A percentile compares a stretch with the other conserved stretches of the same genome.
Evolutionary conservation across 441 rosid genomes (phyloP).

Genomic region (Erodium texanum): DNA sequence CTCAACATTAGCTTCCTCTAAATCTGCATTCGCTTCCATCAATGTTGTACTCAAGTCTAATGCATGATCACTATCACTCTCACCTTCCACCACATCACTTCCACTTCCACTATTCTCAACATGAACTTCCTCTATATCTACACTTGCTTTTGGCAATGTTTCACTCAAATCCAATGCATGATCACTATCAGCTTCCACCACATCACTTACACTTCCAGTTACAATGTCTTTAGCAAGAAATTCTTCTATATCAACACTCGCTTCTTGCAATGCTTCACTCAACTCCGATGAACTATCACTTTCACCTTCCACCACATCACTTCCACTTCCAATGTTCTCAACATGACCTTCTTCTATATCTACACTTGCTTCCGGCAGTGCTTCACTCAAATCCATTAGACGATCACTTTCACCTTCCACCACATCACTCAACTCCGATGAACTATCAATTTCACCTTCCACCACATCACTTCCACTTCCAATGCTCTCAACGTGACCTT

Average conservation of each 20-base stretch:
- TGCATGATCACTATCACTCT: neutral
- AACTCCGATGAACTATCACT: neutral
- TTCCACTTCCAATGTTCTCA: neutral
- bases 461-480: too few relatives aligned
- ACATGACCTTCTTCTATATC: neutral
- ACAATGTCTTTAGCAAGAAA: neutral
- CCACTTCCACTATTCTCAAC: too few relatives aligned
- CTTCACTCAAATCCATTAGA: neutral
- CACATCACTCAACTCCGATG: neutral
- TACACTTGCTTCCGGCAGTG: neutral
- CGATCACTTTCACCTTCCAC: neutral
- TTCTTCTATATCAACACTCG: neutral
- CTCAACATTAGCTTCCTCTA: neutral
- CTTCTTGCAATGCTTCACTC: neutral
- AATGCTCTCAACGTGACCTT: too few relatives aligned
- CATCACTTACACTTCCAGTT: neutral
- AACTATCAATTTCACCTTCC: neutral
- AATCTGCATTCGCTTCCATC: neutral
- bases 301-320: neutral
- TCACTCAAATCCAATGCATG: neutral
- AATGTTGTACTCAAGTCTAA: neutral
- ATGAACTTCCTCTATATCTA: neutral
- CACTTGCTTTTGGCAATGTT: neutral
- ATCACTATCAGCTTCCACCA: neutral
- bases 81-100: constrained; percentile 13